Percentiles rank a stretch among this genome's conserved stretches.
Conservation (phyloP, 257 asterid genomes). For the Penstemon barbatus region DNA sequence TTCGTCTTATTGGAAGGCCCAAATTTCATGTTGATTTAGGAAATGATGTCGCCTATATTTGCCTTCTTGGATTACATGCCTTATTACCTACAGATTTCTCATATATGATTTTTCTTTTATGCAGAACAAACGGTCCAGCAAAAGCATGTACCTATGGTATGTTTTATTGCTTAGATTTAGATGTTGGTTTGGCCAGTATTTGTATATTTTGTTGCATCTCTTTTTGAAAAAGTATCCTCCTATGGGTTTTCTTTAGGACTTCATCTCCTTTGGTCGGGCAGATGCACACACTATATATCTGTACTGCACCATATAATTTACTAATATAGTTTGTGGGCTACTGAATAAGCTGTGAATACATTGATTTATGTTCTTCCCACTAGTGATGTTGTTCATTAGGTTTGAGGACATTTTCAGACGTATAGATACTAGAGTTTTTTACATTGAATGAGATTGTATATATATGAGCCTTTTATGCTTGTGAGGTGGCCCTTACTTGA, state of each 20-base stretch:
- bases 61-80: conserved; percentile 24
- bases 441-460: background rate
- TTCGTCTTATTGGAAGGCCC: conserved; percentile 21
- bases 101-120: conserved; percentile 13
- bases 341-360: conserved; percentile 4
- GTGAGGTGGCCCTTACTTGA: background rate
- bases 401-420: background rate
- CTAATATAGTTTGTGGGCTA: background rate
- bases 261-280: background rate
- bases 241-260: background rate
- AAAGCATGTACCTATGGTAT: conserved; percentile 49
- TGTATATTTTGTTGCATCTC: conserved; percentile 13
- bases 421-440: background rate
- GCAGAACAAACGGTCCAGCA: conserved; percentile 58
- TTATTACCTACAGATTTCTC: conserved; percentile 25
- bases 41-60: conserved; percentile 12
- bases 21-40: conserved; percentile 1
- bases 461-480: conserved; percentile 1
- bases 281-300: background rate
- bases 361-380: background rate
- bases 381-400: background rate
- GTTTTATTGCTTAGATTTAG: conserved; percentile 26
- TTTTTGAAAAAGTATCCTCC: conserved; percentile 18
- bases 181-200: conserved; percentile 12
- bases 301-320: background rate